These are phyloP conservation scores for Azolla pinnata DNA, from an alignment of 75 land plant species.

Conservation along the genomic window DNA sequence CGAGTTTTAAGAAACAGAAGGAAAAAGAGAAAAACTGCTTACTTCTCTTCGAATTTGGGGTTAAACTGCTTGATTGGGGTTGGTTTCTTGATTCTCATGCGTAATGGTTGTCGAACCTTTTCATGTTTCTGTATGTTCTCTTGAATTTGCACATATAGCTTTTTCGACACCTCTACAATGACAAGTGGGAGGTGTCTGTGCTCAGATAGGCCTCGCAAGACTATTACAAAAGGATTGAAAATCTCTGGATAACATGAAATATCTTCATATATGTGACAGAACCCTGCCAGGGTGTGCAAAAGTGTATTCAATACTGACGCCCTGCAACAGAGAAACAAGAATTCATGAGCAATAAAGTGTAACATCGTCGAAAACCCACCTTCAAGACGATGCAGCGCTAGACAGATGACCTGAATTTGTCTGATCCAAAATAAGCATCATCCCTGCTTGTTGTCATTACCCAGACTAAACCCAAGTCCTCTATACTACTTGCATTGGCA, in stretches of 20 bases:
- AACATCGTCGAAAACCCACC: background rate
- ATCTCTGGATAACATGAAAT: constrained; percentile 70
- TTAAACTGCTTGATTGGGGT: constrained; percentile 61
- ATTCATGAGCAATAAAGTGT: background rate
- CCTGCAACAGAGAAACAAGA: constrained; percentile 31
- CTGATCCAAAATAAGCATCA: constrained; percentile 43
- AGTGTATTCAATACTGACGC: constrained; percentile 39
- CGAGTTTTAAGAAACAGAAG: background rate
- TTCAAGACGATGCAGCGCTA: background rate
- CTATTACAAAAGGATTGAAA: constrained; percentile 48
- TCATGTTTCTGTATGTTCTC: constrained; percentile 41
- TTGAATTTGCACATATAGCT: constrained; percentile 26
- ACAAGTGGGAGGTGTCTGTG: constrained; percentile 27
- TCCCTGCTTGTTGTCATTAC: constrained; percentile 49
- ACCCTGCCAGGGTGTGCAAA: constrained; percentile 48
- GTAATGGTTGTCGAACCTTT: constrained; percentile 56
- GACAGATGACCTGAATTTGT: constrained; percentile 60
- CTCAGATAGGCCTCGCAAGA: constrained; percentile 37
- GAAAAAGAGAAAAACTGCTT: constrained; percentile 9
- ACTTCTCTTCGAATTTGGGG: constrained; percentile 93
- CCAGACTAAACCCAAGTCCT: constrained; percentile 41
- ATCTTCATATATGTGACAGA: constrained; percentile 40
- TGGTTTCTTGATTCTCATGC: constrained; percentile 70
- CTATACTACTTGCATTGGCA: constrained; percentile 3
- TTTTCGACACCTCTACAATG: constrained; percentile 22